Evolutionary conservation across 495 filamentous ascomycete species (phyloP).

Genomic region (Hypoxylon crocopeplum): DNA sequence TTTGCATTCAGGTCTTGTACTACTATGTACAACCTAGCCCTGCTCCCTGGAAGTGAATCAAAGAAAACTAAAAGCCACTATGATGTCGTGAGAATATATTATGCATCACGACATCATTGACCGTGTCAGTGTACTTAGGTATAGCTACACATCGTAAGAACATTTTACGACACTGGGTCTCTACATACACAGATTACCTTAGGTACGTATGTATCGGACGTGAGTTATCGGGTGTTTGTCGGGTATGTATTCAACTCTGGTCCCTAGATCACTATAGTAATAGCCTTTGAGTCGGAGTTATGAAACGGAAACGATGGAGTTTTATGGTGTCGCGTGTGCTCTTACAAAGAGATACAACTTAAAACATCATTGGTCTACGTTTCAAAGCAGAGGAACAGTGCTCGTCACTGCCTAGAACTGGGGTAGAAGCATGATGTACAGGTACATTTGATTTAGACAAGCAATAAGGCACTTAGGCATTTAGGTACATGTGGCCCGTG

Average conservation of each 20-base stretch:
- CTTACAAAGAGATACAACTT: neutral
- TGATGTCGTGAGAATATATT: slow-evolving; percentile 28
- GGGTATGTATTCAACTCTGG: neutral
- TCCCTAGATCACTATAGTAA: no score
- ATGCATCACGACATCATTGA: slow-evolving; percentile 31
- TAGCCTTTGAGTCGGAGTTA: slow-evolving; percentile 9
- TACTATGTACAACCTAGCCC: neutral
- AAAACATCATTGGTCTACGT: slow-evolving; percentile 12
- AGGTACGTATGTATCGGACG: neutral
- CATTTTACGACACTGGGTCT: no score
- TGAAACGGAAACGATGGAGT: slow-evolving; percentile 23
- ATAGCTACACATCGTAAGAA: neutral
- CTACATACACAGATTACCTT: neutral
- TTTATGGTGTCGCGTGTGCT: slow-evolving; percentile 26
- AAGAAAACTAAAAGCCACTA: slow-evolving; percentile 9
- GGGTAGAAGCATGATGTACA: no score
- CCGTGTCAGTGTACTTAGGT: neutral
- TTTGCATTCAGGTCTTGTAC: neutral
- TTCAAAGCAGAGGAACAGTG: slow-evolving; percentile 6
- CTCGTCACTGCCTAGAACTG: no score
- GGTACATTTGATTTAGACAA: no score
- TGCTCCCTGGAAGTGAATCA: no score
- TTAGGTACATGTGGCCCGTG: no score
- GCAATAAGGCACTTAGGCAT: no score
- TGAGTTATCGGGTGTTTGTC: slow-evolving; percentile 16